Base-by-base conservation (phyloP, 1,284 basidiomycete genomes). In the Ganoderma sinense region DNA sequence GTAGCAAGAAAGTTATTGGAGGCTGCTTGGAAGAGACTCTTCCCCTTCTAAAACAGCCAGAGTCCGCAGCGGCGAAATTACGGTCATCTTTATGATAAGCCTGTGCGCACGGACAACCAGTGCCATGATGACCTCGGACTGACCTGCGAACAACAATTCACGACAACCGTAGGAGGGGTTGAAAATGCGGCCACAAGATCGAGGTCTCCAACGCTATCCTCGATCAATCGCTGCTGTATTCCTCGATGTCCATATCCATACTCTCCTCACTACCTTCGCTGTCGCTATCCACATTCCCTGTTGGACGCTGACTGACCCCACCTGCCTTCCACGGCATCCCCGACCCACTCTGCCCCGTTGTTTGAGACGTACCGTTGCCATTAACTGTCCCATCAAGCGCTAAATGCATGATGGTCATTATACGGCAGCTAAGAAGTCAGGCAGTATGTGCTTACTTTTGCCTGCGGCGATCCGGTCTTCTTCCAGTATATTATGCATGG, bases 401-500 rank as follows among this genome's bases (percentile, higher is more conserved):
- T 63, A 31, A 41, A 41, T 58, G 33, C 29, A 39, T n/a, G 13
- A 10, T n/a, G 26, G 1, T 23, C 7, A 61, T 40, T 16, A 2
- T 14, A n/a, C n/a, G n/a, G 13, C 8, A 16, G 33, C n/a, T 13
- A 40, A 23, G 36, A 5, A 43, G 2, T 14, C 2, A n/a, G 16
- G 16, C 23, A 7, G 40, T 6, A 16, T 23, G 23, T 40, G 39
- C 69, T 20, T 26, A 66, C 72, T 62, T 64, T 69, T 62, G 18
- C 70, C 68, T 14, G 60, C 31, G 2, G 67, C 64, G 26, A 61
- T 68, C 11, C 77, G 72, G 56, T 76, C 72, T 20, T 77, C 74
- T 51, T 74, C 71, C 29, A 80, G 68, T 20, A 77, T 74, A 39
- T 71, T 74, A 36, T 70, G 70, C 39, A 79, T 67, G 16, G 77